Conservation (phyloP, 208 protist species). For the Angomonas ambiguus region DNA sequence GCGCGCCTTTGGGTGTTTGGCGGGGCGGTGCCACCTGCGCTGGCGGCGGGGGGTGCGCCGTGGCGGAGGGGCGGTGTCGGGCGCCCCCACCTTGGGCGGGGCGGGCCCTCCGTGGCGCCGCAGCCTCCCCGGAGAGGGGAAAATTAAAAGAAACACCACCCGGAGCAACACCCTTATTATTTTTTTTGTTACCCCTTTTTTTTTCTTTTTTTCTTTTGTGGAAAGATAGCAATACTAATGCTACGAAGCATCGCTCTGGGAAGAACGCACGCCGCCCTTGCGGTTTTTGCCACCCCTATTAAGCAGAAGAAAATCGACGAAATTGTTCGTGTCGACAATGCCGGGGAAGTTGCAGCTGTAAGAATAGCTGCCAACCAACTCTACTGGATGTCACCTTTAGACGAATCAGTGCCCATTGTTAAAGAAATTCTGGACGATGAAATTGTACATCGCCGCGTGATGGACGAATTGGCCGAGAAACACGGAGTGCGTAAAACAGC, state of each 20-base stretch:
- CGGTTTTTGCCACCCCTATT: constrained; percentile 35
- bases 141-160: no score
- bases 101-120: no score
- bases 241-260: background rate
- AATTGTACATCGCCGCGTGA: constrained; percentile 63
- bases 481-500: constrained; percentile 56
- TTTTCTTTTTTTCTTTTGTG: background rate
- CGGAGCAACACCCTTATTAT: no score
- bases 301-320: constrained; percentile 78
- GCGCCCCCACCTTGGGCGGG: no score
- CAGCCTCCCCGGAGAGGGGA: no score
- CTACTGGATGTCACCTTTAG: constrained; percentile 71
- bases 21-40: background rate
- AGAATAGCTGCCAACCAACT: constrained; percentile 73
- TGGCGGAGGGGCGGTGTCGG: no score
- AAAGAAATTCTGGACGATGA: constrained; percentile 79
- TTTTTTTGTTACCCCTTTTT: no score
- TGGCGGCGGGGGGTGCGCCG: background rate
- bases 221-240: no score
- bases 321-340: constrained; percentile 77
- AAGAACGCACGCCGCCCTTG: background rate
- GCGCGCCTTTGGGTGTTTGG: background rate
- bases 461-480: constrained; percentile 65
- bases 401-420: constrained; percentile 60
- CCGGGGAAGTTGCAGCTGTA: constrained; percentile 77